Evolutionary conservation across 805 yeast species (phyloP), one percentile per base, ranked within the genome.

Genomic region (Cephaloascus albidus): DNA sequence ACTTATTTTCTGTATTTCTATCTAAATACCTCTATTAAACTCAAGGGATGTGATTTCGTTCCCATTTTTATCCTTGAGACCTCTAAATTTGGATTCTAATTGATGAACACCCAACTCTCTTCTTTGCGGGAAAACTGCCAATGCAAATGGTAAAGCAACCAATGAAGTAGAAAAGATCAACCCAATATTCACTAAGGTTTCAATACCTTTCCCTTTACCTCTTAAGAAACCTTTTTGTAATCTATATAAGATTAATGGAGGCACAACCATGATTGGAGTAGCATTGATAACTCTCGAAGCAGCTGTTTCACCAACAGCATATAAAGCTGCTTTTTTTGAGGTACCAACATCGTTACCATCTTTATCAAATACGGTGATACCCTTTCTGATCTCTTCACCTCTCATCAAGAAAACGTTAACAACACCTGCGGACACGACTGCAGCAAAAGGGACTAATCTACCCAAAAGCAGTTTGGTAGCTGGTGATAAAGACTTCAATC

Each of bases 301-400:
- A 3, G 97, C 97, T 10, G 99, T 93, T 61, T 93, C 97, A 18
- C 95, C 96, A 36, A 93, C 98, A 0, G 99, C 99, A 44, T 80
- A 72, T 36, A 76, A 54, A 1, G 99, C 99, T 15, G 98, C 98
- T 27, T 69, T 75, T 57, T 84, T 79, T 4, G 97, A 88, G 20
- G 65, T 68, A 45, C 81, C 78, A 26, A 75, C 70, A 27, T 79
- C 80, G 32, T 79, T 76, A 27, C 86, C 78, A 10, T 70, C 70
- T 31, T 71, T 57, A 55, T 81, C 84, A 47, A 64, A 81, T 0
- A 85, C 93, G 33, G 78, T 61, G 40, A 85, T 85, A 50, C 95
- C 95, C 54, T 81, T 83, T 50, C 78, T 78, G 54, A 93, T 80
- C 62, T 93, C 99, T 60, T 89, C 94, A 41, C 90, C 78, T 65